Evolutionary conservation across 345 rosid genomes (phyloP).

Genomic region (Eutrema japonicum): DNA sequence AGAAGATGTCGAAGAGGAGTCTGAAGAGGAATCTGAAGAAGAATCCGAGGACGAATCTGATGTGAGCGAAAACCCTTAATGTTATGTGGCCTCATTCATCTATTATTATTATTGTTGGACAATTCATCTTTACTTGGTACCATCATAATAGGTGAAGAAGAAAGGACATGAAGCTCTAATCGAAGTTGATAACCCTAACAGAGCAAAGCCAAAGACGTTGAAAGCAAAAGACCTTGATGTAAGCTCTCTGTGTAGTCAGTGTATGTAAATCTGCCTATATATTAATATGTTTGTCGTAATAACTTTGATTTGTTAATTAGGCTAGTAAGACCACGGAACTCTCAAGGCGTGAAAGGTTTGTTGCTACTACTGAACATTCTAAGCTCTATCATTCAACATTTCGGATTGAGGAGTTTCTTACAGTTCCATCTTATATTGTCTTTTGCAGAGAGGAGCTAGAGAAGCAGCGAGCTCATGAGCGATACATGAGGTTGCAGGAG

Average conservation of each 20-base stretch:
- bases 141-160: slow-evolving; percentile 56
- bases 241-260: slow-evolving; percentile 39
- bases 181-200: slow-evolving; percentile 85
- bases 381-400: neutral
- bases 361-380: slow-evolving; percentile 3
- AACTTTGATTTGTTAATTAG: slow-evolving; percentile 41
- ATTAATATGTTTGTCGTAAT: neutral
- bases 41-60: slow-evolving; percentile 50
- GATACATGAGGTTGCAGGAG: slow-evolving; percentile 97
- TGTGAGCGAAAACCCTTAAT: slow-evolving; percentile 24
- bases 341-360: slow-evolving; percentile 97
- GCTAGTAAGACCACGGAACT: slow-evolving; percentile 79
- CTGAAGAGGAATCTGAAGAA: slow-evolving; percentile 66
- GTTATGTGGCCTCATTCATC: neutral
- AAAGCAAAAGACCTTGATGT: slow-evolving; percentile 81
- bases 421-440: neutral
- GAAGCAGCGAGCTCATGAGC: slow-evolving; percentile 95
- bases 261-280: neutral
- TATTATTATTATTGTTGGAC: neutral
- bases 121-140: neutral
- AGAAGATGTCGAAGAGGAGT: slow-evolving; percentile 51
- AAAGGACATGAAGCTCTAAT: slow-evolving; percentile 85
- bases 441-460: slow-evolving; percentile 84
- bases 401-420: neutral
- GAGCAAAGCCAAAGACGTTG: slow-evolving; percentile 68